These are phyloP conservation scores for Erythrobasidium hasegawianum DNA, from an alignment of 1,284 basidiomycete genomes.

Conservation along the genomic window DNA sequence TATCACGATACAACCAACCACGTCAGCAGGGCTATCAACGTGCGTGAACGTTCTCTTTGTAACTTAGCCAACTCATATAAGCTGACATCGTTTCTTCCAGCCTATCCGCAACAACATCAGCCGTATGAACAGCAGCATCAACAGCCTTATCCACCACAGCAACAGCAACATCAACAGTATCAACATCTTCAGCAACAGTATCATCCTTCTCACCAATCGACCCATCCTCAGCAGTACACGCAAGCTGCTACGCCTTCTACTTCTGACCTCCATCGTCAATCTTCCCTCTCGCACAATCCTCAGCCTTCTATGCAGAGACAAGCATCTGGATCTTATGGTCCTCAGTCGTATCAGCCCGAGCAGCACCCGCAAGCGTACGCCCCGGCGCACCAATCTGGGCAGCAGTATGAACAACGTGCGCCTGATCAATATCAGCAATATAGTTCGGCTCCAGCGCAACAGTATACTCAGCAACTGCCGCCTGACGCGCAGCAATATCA, in stretches of 20 bases:
- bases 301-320: slow-evolving; percentile 1
- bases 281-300: background rate
- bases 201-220: background rate
- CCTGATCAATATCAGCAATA: background rate
- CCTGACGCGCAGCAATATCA: background rate
- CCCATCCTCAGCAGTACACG: slow-evolving; percentile 4
- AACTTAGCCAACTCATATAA: too few relatives aligned
- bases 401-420: background rate
- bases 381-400: background rate
- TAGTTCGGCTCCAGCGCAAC: background rate
- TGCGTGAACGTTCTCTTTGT: too few relatives aligned
- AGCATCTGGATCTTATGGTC: background rate
- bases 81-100: too few relatives aligned
- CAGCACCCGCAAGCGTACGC: slow-evolving; percentile 24
- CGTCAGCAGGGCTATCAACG: background rate
- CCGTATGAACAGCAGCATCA: background rate
- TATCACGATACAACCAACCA: slow-evolving; percentile 26
- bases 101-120: background rate
- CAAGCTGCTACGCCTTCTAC: background rate
- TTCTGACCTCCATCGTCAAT: background rate
- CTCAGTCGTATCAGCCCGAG: slow-evolving; percentile 4
- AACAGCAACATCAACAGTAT: background rate
- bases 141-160: background rate
- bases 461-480: background rate
- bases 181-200: too few relatives aligned